These are phyloP conservation scores for Suillus plorans DNA, from an alignment of 768 basidiomycete genomes.

Conservation along the genomic window DNA sequence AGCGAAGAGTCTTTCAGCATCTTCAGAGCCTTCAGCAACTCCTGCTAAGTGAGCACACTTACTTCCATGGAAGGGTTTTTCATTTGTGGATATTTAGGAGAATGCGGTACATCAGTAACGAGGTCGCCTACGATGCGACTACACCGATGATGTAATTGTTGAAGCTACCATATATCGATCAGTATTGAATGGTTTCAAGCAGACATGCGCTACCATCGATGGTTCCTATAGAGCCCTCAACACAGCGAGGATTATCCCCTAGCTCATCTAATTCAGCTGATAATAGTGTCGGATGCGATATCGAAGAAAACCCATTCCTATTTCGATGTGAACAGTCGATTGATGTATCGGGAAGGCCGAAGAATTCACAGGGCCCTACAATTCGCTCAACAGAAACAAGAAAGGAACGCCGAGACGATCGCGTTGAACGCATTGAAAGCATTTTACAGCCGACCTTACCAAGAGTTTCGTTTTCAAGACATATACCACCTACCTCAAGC, in stretches of 20 bases:
- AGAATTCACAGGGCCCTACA: conserved; percentile 4
- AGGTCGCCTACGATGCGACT: background rate
- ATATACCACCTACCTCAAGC: conserved; percentile 5
- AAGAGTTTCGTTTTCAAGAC: conserved; percentile 1
- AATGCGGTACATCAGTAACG: background rate
- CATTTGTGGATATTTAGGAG: background rate
- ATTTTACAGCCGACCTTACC: background rate
- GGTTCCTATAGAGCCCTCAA: background rate
- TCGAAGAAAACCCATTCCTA: background rate
- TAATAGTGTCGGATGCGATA: background rate
- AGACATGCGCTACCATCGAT: background rate
- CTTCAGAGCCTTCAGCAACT: conserved; percentile 8
- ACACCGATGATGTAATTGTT: conserved; percentile 7
- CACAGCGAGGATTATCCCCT: background rate
- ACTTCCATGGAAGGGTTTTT: no score
- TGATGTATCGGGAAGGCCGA: background rate
- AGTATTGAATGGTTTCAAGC: background rate
- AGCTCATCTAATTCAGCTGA: background rate
- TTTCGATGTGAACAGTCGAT: background rate
- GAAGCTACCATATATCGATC: background rate
- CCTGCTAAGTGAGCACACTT: conserved; percentile 23
- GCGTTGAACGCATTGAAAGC: background rate
- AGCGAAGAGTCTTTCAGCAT: conserved; percentile 20
- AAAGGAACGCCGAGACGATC: background rate
- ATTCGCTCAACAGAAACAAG: conserved; percentile 15